Evolutionary conservation across 768 basidiomycete genomes (phyloP), one percentile per base, ranked within the genome.

Genomic region (Gloeopeniophorella convolvens): DNA sequence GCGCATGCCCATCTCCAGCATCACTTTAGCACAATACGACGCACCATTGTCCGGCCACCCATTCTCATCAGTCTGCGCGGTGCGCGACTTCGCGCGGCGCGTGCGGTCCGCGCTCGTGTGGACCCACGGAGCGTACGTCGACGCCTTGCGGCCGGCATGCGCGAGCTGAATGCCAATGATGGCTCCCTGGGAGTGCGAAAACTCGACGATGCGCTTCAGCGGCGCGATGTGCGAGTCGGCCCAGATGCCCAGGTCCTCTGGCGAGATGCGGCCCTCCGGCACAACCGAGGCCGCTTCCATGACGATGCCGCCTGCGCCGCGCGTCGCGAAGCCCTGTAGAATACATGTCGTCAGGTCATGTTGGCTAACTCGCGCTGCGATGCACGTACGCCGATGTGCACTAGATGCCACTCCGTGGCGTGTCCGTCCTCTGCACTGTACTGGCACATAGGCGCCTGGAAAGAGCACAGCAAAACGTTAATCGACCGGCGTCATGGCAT

Each of bases 341-440:
- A 31, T 11, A 30, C n/a, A n/a, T n/a, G n/a, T n/a, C n/a, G 18
- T 54, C 35, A 49, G 12, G 10, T 15, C 3, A 28, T 27, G 11
- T 16, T 16, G 32, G 23, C 34, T 23, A 24, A 1, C 42, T 21
- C 21, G 21, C 15, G 12, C 18, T 8, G 6, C 13, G 36, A 34
- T 15, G 21, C 26, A 64, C 64, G 58, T 54, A 78, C 79, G 1
- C 85, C 85, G 28, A 87, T 72, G 61, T 91, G 86, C 15, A 89
- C 85, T 4, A 90, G 65, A 63, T 92, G 90, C 81, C 83, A 90
- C 55, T 89, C 84, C 1, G 88, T 89, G 3, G 81, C 79, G 59
- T 85, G 80, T 0, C 89, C 89, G 44, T 82, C 68, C 37, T 85
- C 76, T 8, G 80, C 72, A 50, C 82, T 84, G 67, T 91, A 92